These are phyloP conservation scores for Ophiostoma piceae DNA, from an alignment of 2,329 filamentous ascomycete species.

Conservation along the genomic window DNA sequence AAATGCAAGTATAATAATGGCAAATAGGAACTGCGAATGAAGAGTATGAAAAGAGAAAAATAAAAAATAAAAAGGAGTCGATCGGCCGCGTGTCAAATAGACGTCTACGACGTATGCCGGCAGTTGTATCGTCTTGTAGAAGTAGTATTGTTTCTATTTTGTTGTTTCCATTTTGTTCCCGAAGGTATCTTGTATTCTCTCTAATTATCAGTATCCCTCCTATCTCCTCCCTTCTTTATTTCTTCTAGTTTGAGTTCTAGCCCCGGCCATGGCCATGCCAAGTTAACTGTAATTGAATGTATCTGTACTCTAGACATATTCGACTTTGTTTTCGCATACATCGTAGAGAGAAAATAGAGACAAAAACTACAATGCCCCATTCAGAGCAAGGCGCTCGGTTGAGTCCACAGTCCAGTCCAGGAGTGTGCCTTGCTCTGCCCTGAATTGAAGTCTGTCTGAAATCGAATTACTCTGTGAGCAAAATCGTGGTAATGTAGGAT, in stretches of 20 bases:
- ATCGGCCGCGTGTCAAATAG: conserved; percentile 6
- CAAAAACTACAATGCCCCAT: too few relatives aligned
- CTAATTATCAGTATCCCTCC: too few relatives aligned
- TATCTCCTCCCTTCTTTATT: conserved; percentile 1
- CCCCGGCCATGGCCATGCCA: conserved; percentile 1
- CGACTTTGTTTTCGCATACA: not conserved
- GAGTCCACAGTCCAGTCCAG: conserved; percentile 1
- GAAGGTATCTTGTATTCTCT: not conserved
- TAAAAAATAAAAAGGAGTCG: not conserved
- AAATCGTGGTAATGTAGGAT: not conserved
- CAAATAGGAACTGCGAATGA: too few relatives aligned
- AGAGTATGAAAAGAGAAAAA: too few relatives aligned
- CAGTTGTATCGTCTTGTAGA: not conserved
- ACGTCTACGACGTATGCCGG: conserved; percentile 3
- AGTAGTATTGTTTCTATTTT: not conserved
- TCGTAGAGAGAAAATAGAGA: not conserved
- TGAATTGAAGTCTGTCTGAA: not conserved
- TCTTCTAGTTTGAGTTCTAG: conserved; percentile 6
- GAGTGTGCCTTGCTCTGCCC: not conserved
- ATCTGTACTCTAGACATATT: not conserved
- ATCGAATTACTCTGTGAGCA: not conserved
- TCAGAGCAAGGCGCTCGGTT: conserved; percentile 3
- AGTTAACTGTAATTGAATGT: not conserved
- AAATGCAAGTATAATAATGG: not conserved
- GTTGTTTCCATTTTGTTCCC: not conserved